phyloP scores from a whole-genome alignment of 2,329 filamentous ascomycete species.

The Alternaria infectoria region DNA sequence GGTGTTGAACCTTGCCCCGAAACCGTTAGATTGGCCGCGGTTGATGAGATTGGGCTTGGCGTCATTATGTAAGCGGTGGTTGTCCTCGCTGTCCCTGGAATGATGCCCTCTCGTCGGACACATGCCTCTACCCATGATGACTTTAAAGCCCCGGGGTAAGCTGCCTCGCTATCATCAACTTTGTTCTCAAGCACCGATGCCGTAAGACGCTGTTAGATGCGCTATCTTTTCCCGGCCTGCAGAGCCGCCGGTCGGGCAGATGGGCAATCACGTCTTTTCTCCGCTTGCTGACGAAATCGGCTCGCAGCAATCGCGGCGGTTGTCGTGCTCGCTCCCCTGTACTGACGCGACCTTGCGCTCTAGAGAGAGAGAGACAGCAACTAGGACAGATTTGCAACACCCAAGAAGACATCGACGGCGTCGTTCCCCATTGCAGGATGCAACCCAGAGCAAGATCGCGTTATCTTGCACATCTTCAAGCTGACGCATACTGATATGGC shows the following conservation, averaged over 20 bases:
- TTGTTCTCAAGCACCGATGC: background rate
- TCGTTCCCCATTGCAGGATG: background rate
- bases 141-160: background rate
- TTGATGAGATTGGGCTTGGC: conserved; percentile 15
- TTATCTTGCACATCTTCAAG: background rate
- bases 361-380: conserved; percentile 67
- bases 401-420: background rate
- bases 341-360: conserved; percentile 29
- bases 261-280: conserved; percentile 40
- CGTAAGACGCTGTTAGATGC: background rate
- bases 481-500: background rate
- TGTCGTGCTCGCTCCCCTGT: conserved; percentile 23
- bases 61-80: conserved; percentile 23
- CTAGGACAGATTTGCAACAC: background rate
- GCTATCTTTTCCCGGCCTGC: conserved; percentile 11
- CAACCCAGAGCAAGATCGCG: background rate
- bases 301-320: background rate
- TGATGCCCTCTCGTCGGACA: background rate
- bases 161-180: background rate
- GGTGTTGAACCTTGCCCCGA: conserved; percentile 18
- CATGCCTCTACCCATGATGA: background rate
- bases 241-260: conserved; percentile 5
- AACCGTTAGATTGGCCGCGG: conserved; percentile 16
- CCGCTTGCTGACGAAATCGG: conserved; percentile 37
- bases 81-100: background rate